phyloP scores from a whole-genome alignment of 805 yeast genomes.

The Wickerhamiella galacta region DNA sequence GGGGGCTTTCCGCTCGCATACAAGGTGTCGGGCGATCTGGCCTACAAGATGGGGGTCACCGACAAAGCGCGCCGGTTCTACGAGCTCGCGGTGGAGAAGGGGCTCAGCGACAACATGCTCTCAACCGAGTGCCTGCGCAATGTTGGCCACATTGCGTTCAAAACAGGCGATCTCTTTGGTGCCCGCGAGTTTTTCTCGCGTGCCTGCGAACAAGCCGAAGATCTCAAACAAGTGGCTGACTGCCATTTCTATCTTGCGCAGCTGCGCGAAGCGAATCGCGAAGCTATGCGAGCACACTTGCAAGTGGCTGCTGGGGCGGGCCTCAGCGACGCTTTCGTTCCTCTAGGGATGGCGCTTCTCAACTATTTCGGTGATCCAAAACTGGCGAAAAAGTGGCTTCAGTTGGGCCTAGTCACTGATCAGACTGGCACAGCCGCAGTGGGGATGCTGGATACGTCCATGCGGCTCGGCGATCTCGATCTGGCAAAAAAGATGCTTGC shows the following conservation, averaged over 20 bases:
- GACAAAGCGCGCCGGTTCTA: conserved; percentile 45
- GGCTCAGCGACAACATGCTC: conserved; percentile 29
- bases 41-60: conserved; percentile 30
- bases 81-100: conserved; percentile 34
- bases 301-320: conserved; percentile 69
- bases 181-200: conserved; percentile 47
- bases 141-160: conserved; percentile 42
- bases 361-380: conserved; percentile 47
- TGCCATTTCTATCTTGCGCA: conserved; percentile 69
- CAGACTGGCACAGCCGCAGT: conserved; percentile 13
- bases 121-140: conserved; percentile 58
- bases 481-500: conserved; percentile 4
- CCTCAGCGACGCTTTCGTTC: conserved; percentile 55
- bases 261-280: conserved; percentile 44
- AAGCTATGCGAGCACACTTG: conserved; percentile 49
- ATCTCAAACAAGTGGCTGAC: conserved; percentile 34
- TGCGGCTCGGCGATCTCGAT: conserved; percentile 5
- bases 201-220: conserved; percentile 44
- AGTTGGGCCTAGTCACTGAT: conserved; percentile 35
- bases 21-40: conserved; percentile 66
- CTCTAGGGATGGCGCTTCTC: conserved; percentile 64
- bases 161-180: conserved; percentile 30
- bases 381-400: conserved; percentile 72
- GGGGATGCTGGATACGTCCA: conserved; percentile 14
- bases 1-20: conserved; percentile 55